Evolutionary conservation across 345 rosid genomes (phyloP).

Genomic region (Syzygium oleosum): DNA sequence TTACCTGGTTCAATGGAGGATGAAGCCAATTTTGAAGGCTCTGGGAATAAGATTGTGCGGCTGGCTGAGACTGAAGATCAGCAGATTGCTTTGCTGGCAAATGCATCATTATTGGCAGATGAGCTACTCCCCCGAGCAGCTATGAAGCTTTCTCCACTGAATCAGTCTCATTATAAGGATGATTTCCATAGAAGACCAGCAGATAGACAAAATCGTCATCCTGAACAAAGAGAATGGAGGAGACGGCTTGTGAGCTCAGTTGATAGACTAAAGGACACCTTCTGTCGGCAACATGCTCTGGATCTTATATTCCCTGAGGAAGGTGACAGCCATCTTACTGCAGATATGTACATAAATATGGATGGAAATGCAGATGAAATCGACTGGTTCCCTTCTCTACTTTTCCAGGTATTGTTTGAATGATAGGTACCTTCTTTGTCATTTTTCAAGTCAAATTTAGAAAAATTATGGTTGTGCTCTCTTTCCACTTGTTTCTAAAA

Average conservation of each 20-base stretch:
- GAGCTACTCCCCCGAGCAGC: slow-evolving; percentile 99
- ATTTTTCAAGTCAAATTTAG: neutral
- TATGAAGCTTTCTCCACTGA: slow-evolving; percentile 71
- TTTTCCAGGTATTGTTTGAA: slow-evolving; percentile 70
- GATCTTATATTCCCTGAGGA: slow-evolving; percentile 98
- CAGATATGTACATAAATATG: slow-evolving; percentile 87
- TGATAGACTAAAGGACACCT: slow-evolving; percentile 83
- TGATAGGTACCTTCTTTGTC: neutral
- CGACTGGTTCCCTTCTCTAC: slow-evolving; percentile 82
- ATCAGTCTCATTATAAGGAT: slow-evolving; percentile 51
- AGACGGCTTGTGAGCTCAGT: slow-evolving; percentile 76
- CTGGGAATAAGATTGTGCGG: slow-evolving; percentile 73
- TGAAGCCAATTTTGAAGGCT: slow-evolving; percentile 73
- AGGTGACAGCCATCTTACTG: slow-evolving; percentile 87
- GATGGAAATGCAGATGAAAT: slow-evolving; percentile 65
- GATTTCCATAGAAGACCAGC: slow-evolving; percentile 57
- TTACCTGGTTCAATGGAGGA: slow-evolving; percentile 96
- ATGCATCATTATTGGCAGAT: slow-evolving; percentile 93
- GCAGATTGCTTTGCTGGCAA: slow-evolving; percentile 95
- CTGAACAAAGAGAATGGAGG: slow-evolving; percentile 99
- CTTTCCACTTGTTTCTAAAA: neutral
- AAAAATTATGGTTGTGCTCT: neutral
- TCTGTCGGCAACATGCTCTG: slow-evolving; percentile 96
- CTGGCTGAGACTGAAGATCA: slow-evolving; percentile 94
- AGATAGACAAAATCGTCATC: slow-evolving; percentile 94